A percentile compares a stretch with the other conserved stretches of the same genome.
Evolutionary conservation across 1,284 basidiomycete species (phyloP).

Genomic region (Inonotus hispidus): DNA sequence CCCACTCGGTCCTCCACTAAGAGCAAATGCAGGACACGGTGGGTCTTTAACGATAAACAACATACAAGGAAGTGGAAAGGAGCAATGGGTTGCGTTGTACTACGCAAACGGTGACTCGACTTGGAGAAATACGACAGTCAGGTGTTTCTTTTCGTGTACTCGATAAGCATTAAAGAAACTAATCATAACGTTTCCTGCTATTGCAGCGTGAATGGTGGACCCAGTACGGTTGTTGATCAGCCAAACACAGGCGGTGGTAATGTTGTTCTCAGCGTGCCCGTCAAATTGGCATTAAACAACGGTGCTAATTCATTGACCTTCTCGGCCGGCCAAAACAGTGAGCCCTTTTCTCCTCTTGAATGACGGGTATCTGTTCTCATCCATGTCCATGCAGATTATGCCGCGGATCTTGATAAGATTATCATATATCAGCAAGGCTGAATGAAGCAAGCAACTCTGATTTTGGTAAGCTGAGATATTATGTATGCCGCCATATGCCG

Average conservation of each 20-base stretch:
- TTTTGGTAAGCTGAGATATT: neutral
- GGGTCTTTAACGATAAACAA: conserved; percentile 53
- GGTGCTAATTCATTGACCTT: conserved; percentile 52
- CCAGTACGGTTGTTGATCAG: conserved; percentile 47
- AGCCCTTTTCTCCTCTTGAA: conserved; percentile 22
- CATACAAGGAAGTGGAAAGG: conserved; percentile 48
- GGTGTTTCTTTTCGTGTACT: conserved; percentile 28
- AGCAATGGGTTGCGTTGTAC: conserved; percentile 56
- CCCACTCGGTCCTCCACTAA: neutral
- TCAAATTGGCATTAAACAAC: conserved; percentile 43
- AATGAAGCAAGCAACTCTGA: neutral
- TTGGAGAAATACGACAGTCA: conserved; percentile 56
- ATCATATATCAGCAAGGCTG: conserved; percentile 39
- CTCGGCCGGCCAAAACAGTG: conserved; percentile 45
- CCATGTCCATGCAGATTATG: conserved; percentile 38
- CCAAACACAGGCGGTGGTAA: conserved; percentile 49
- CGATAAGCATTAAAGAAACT: too few relatives aligned
- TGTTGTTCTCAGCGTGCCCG: conserved; percentile 51
- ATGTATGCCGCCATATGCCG: too few relatives aligned
- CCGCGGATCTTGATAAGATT: conserved; percentile 58
- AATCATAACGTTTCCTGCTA: neutral
- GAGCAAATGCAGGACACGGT: conserved; percentile 40
- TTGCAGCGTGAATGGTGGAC: conserved; percentile 50
- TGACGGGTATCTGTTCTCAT: neutral
- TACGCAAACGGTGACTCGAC: conserved; percentile 53